phyloP scores from a whole-genome alignment of 2,329 filamentous ascomycete species.

The Cytospora paraplurivora region DNA sequence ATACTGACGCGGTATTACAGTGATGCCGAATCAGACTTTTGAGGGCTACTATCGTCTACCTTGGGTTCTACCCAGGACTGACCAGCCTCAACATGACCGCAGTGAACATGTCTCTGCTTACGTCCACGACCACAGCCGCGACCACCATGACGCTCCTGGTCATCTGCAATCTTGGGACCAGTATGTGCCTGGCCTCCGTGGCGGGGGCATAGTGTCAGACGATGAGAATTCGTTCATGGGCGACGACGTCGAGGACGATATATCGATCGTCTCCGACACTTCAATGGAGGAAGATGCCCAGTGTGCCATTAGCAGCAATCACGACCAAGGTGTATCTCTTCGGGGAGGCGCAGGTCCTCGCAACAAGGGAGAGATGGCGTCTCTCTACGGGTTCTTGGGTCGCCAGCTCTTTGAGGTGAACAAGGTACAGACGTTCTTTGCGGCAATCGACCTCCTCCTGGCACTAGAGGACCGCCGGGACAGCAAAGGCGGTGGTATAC shows the following conservation, averaged over 20 bases:
- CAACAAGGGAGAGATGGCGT: not conserved
- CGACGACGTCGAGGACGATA: conserved; percentile 1
- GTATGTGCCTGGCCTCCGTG: not conserved
- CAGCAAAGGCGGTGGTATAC: not conserved
- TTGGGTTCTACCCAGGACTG: conserved; percentile 3
- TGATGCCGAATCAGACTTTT: conserved; percentile 24
- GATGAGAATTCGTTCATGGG: not conserved
- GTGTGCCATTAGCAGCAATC: not conserved
- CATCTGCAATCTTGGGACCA: not conserved
- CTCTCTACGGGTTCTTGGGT: conserved; percentile 17
- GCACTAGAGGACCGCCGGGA: not conserved
- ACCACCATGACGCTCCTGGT: not conserved
- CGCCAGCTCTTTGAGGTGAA: not conserved
- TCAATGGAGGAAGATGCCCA: not conserved
- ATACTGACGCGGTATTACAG: conserved; percentile 4
- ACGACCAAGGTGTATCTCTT: not conserved
- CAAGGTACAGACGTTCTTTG: conserved; percentile 10
- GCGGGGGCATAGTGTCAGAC: not conserved
- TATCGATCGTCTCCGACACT: conserved; percentile 3
- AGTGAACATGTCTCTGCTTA: not conserved
- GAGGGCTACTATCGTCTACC: conserved; percentile 24
- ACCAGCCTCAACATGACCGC: not conserved
- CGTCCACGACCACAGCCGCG: too few relatives aligned
- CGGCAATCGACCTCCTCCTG: conserved; percentile 18
- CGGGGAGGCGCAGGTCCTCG: conserved; percentile 8